A percentile compares a stretch with the other conserved stretches of the same genome.
phyloP scores from a whole-genome alignment of 2,329 filamentous ascomycete genomes.

The Meredithiella fracta region DNA sequence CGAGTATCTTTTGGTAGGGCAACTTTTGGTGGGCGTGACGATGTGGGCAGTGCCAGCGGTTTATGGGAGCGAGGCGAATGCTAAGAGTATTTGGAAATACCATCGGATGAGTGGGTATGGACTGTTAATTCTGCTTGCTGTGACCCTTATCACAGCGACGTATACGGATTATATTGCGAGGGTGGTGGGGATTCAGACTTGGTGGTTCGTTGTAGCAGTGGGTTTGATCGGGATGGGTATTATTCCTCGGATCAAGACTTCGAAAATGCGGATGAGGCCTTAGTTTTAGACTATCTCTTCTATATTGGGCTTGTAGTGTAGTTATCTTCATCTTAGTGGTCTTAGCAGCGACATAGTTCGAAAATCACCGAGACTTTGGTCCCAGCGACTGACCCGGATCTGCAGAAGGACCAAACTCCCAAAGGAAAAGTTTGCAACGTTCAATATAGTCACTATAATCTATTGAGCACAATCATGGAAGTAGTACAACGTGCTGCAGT shows the following conservation, averaged over 20 bases:
- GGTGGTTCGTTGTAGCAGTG: conserved; percentile 53
- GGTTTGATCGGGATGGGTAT: conserved; percentile 55
- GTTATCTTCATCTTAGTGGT: too few species aligned
- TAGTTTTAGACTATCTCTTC: too few species aligned
- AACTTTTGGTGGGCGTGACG: conserved; percentile 65
- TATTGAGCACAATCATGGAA: too few species aligned
- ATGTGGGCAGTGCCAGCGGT: conserved; percentile 61
- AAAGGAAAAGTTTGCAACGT: too few species aligned
- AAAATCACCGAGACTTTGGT: too few species aligned
- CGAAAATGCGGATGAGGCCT: conserved; percentile 66
- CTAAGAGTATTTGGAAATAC: conserved; percentile 78
- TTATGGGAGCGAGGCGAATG: conserved; percentile 64
- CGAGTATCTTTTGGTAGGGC: conserved; percentile 54
- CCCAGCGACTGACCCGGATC: too few species aligned
- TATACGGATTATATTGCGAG: conserved; percentile 57
- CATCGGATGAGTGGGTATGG: conserved; percentile 66
- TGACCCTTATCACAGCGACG: conserved; percentile 58
- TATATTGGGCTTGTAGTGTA: too few species aligned
- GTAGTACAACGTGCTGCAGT: too few species aligned
- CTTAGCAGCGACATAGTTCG: too few species aligned
- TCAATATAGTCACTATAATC: too few species aligned
- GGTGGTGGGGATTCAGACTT: conserved; percentile 55
- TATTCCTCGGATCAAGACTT: conserved; percentile 61
- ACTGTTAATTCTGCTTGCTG: conserved; percentile 51
- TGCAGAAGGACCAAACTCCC: too few species aligned